Conservation (phyloP, 83 land plant genomes). For the Picea mariana region DNA sequence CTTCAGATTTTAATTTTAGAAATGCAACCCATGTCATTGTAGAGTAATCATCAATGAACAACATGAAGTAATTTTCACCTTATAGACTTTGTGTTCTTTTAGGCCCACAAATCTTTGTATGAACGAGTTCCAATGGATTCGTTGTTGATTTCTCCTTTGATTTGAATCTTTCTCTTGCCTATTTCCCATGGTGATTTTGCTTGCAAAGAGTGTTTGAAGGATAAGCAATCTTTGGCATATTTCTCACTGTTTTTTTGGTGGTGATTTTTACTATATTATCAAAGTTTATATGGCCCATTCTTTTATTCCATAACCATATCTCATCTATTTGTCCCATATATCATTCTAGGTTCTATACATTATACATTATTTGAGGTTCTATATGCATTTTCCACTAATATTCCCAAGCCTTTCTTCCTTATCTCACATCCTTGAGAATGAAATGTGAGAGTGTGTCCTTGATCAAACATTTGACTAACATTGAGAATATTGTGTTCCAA, state of each 20-base stretch:
- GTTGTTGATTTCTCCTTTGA: too few species aligned
- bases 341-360: background rate
- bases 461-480: background rate
- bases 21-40: background rate
- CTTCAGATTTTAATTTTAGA: background rate
- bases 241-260: background rate
- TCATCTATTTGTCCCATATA: background rate
- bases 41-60: background rate
- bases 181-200: background rate
- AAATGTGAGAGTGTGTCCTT: background rate
- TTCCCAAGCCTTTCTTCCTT: too few species aligned
- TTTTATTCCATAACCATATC: background rate
- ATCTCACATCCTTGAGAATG: background rate
- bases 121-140: too few species aligned
- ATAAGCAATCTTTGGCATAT: background rate
- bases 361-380: background rate
- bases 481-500: background rate
- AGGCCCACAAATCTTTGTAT: background rate
- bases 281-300: background rate
- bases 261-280: background rate
- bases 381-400: too few species aligned
- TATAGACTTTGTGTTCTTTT: background rate
- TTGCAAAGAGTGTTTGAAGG: background rate
- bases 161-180: too few species aligned
- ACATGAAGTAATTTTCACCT: background rate